Conservation (phyloP, 371 early-diverging fungal genomes). For the Massospora cicadina region DNA sequence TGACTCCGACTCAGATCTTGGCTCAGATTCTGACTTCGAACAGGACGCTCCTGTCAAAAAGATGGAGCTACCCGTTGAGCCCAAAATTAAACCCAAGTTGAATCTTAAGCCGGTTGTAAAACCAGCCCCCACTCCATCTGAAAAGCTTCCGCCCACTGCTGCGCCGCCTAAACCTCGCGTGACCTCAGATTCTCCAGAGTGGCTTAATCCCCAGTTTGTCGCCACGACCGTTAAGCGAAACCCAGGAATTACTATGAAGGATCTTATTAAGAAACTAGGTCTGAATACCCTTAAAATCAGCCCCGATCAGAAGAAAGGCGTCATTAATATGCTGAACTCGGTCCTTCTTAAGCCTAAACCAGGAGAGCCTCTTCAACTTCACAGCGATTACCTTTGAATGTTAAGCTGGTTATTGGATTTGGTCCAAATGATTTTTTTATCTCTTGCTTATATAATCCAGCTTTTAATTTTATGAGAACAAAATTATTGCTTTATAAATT, state of each 20-base stretch:
- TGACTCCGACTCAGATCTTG: not conserved
- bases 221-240: not conserved
- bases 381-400: not conserved
- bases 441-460: too few species aligned
- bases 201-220: not conserved
- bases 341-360: not conserved
- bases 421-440: too few species aligned
- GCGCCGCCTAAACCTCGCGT: not conserved
- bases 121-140: not conserved
- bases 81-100: not conserved
- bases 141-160: not conserved
- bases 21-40: not conserved
- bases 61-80: not conserved
- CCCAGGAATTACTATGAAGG: not conserved
- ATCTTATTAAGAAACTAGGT: not conserved
- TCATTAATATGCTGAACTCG: not conserved
- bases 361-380: not conserved
- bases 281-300: not conserved
- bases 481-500: too few species aligned
- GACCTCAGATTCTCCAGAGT: not conserved
- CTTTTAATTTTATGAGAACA: too few species aligned
- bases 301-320: not conserved
- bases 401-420: not conserved
- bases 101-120: not conserved
- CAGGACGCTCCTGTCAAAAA: not conserved